Conservation (phyloP, 2,329 filamentous ascomycete genomes). For the Alternaria sp. region DNA sequence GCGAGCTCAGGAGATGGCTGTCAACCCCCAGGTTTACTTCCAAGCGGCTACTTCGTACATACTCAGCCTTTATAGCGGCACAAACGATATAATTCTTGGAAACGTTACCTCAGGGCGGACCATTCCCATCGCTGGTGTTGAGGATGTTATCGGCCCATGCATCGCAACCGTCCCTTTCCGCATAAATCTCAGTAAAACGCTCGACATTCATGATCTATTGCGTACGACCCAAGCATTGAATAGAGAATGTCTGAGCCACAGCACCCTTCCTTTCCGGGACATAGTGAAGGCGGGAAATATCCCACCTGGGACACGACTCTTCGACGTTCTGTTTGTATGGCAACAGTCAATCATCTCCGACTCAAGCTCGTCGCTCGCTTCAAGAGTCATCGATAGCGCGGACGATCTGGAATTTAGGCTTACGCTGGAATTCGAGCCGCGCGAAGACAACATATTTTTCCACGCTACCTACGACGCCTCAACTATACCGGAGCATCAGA, state of each 20-base stretch:
- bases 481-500: constrained; percentile 62
- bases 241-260: constrained; percentile 68
- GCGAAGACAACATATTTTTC: constrained; percentile 52
- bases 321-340: constrained; percentile 82
- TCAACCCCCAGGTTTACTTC: constrained; percentile 74
- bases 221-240: constrained; percentile 69
- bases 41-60: constrained; percentile 74
- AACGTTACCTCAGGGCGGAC: constrained; percentile 83
- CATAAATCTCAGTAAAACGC: constrained; percentile 61
- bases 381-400: constrained; percentile 64
- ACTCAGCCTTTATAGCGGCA: constrained; percentile 68
- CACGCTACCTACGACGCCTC: constrained; percentile 63
- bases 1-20: constrained; percentile 42
- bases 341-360: constrained; percentile 69
- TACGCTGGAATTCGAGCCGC: constrained; percentile 77
- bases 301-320: constrained; percentile 64
- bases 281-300: constrained; percentile 69
- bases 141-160: constrained; percentile 79
- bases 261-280: constrained; percentile 68
- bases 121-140: constrained; percentile 71
- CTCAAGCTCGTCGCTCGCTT: constrained; percentile 37
- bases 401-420: constrained; percentile 80
- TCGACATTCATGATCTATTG: constrained; percentile 66
- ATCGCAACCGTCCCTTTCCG: constrained; percentile 77
- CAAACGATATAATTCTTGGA: constrained; percentile 73